Conservation (phyloP, 164 flowering plant genomes). For the Dillenia suffruticosa region DNA sequence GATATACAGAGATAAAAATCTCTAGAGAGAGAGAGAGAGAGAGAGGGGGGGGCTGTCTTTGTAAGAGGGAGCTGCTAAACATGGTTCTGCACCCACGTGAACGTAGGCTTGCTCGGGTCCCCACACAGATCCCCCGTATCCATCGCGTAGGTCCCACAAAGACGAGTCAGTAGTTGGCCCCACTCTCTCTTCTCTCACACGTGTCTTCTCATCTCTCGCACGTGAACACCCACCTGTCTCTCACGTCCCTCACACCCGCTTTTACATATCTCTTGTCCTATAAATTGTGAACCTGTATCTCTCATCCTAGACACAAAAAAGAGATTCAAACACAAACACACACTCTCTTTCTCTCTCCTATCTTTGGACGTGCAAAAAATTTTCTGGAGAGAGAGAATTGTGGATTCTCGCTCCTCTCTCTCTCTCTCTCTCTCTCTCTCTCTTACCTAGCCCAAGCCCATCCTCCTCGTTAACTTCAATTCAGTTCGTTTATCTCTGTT, state of each 20-base stretch:
- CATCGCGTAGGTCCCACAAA: not conserved
- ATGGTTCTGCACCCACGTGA: slow-evolving; percentile 52
- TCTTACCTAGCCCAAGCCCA: too few relatives aligned
- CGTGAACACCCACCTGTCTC: slow-evolving; percentile 24
- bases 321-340: slow-evolving; percentile 2
- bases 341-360: not conserved
- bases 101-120: slow-evolving; percentile 29
- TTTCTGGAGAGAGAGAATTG: not conserved
- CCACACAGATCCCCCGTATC: slow-evolving; percentile 63
- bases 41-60: slow-evolving; percentile 9
- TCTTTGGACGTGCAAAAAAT: too few relatives aligned
- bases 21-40: not conserved
- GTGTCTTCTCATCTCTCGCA: slow-evolving; percentile 32
- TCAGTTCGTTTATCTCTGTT: not conserved
- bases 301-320: slow-evolving; percentile 34
- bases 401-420: too few relatives aligned
- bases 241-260: not conserved
- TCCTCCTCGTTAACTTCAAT: not conserved
- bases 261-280: slow-evolving; percentile 23
- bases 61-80: slow-evolving; percentile 5
- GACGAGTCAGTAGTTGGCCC: slow-evolving; percentile 10
- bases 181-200: slow-evolving; percentile 22
- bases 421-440: too few relatives aligned
- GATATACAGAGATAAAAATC: not conserved
- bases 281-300: slow-evolving; percentile 46